Conservation (phyloP, 345 rosid species). For the Balakata baccata region DNA sequence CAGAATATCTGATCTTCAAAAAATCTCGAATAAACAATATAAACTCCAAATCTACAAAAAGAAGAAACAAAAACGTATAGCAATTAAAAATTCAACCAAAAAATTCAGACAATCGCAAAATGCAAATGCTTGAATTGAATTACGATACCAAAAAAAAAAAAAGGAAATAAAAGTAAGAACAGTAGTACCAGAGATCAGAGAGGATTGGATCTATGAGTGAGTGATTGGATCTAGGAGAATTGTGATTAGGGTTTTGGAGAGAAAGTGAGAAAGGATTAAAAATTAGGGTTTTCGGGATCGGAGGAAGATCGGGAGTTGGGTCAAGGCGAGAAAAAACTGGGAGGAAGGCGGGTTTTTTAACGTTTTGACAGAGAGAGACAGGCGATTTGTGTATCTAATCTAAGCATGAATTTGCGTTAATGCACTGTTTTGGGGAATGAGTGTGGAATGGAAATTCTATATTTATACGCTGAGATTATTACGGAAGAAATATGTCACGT, state of each 20-base stretch:
- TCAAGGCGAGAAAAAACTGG: background rate
- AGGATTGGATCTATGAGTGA: constrained; percentile 6
- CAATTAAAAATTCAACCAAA: background rate
- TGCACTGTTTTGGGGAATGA: too few species aligned
- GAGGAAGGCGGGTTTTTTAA: constrained; percentile 3
- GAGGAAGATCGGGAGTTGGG: constrained; percentile 14
- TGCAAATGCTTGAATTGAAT: background rate
- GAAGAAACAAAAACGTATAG: background rate
- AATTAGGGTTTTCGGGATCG: constrained; percentile 16
- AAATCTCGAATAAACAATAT: constrained; percentile 9
- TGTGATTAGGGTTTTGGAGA: constrained; percentile 20
- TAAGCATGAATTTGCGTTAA: too few species aligned
- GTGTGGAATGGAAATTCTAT: too few species aligned
- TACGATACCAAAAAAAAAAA: background rate
- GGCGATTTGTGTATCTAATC: background rate
- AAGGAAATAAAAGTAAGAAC: too few species aligned
- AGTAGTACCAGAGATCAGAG: background rate
- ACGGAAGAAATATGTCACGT: too few species aligned
- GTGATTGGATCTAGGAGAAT: constrained; percentile 20
- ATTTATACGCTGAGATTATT: too few species aligned
- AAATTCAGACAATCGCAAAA: background rate
- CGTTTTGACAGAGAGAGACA: background rate
- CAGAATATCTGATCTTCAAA: background rate
- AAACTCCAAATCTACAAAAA: constrained; percentile 11
- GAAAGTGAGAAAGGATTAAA: background rate